Evolutionary conservation across 2,329 filamentous ascomycete species (phyloP), one percentile per base, ranked within the genome.

Genomic region (Colletotrichum falcatum): DNA sequence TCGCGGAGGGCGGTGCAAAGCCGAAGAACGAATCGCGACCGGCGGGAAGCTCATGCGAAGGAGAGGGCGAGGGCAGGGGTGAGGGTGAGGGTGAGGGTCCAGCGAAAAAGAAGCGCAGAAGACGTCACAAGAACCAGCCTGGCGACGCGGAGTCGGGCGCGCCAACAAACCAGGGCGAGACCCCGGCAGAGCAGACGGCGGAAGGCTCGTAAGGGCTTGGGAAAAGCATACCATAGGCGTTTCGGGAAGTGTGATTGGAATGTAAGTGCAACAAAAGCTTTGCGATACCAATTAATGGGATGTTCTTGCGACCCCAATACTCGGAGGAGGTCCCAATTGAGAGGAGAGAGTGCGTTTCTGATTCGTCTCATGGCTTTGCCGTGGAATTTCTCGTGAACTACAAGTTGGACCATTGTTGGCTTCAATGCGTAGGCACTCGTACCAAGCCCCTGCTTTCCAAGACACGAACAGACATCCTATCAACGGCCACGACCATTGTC

Each of bases 71-170:
- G 30, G 64, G 61, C 20, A 76, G 7, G 30, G 61, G 61, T 23
- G 76, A 76, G 30, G 64, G 61, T 23, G 76, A 33, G 30, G 61
- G 61, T 23, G 76, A 76, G 5, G 73, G 74, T 26, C 71, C 74
- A 23, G 70, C 73, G 48, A 83, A 83, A 72, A 76, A 77, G 70
- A 83, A 81, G 74, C 76, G 79, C 46, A 82, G 78, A 72, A 74
- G 80, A 72, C 81, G 81, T 74, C 76, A 76, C 55, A 82, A 81
- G 71, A 69, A 74, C 26, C 76, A 74, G 71, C 61, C 70, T 74
- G 54, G 75, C 74, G 62, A 80, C 79, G 74, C 74, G 42, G 61
- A 37, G n/a, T 39, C 58, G 79, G 58, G 78, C 79, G 74, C 75
- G 78, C 62, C 75, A 76, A 51, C 62, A 26, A 65, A 64, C 63